Conservation (phyloP, 495 filamentous ascomycete genomes). For the Neurospora sp. region DNA sequence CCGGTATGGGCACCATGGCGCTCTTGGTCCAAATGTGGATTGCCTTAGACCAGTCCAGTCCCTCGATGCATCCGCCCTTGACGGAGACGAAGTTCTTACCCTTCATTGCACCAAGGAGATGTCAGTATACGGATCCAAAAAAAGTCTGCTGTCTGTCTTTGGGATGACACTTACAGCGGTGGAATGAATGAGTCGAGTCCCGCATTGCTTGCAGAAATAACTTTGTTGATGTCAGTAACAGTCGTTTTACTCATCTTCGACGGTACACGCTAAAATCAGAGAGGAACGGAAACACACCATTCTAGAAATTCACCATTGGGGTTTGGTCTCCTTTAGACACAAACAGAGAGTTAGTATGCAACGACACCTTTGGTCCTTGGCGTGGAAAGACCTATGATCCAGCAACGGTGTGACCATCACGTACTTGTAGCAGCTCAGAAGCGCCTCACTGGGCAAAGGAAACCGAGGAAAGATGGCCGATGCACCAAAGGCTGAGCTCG, state of each 20-base stretch:
- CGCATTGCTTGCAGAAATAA: constrained; percentile 52
- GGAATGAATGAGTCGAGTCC: constrained; percentile 46
- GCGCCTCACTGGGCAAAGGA: constrained; percentile 31
- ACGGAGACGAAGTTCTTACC: constrained; percentile 44
- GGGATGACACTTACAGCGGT: constrained; percentile 28
- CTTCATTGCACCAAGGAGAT: constrained; percentile 14
- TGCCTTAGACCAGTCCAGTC: constrained; percentile 43
- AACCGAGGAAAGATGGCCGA: constrained; percentile 58
- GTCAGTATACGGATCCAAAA: not conserved
- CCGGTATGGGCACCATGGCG: constrained; percentile 54
- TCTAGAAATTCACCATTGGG: constrained; percentile 36
- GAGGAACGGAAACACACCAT: constrained; percentile 22
- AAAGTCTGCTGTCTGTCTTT: not conserved
- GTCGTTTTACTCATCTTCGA: not conserved
- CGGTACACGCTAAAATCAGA: not conserved
- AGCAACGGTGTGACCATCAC: constrained; percentile 7
- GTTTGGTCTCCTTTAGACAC: constrained; percentile 18
- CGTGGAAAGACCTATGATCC: not conserved
- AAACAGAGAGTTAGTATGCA: not conserved
- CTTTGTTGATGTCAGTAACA: constrained; percentile 10
- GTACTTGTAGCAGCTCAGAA: constrained; percentile 38
- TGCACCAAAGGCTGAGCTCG: constrained; percentile 56
- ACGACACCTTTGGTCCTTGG: not conserved
- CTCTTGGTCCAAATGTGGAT: constrained; percentile 52
- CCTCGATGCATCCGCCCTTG: constrained; percentile 53